phyloP scores from a whole-genome alignment of 176 grass and related monocot genomes.

The Zoysia pacifica region DNA sequence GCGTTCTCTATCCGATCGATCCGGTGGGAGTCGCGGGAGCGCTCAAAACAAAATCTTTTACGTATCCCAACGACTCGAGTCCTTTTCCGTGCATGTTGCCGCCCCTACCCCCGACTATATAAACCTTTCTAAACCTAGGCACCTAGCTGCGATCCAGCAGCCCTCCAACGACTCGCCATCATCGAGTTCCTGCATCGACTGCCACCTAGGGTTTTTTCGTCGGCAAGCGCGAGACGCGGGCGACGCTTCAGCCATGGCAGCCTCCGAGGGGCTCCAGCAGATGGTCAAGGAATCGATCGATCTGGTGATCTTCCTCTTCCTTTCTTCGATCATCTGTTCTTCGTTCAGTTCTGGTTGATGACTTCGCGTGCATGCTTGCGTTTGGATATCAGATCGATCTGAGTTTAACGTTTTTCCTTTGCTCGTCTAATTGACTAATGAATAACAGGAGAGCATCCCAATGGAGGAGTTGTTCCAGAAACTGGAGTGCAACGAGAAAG shows the following conservation, averaged over 20 bases:
- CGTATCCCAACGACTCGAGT: no score
- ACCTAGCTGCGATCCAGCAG: no score
- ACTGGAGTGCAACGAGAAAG: conserved; percentile 53
- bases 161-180: no score
- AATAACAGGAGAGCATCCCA: conserved; percentile 64
- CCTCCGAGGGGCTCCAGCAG: conserved; percentile 32
- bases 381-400: background rate
- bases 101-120: no score
- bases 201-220: background rate
- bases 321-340: background rate
- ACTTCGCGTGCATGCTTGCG: background rate
- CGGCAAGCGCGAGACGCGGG: background rate
- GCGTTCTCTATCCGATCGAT: no score
- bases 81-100: no score
- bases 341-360: background rate
- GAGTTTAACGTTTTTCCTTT: background rate
- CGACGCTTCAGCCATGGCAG: background rate
- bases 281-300: conserved; percentile 69
- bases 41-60: no score
- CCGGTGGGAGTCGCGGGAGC: no score
- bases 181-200: no score
- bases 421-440: background rate
- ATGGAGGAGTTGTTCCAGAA: conserved; percentile 71
- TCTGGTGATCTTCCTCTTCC: conserved; percentile 44
- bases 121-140: no score